Percentiles rank a stretch among this genome's conserved stretches.
These are phyloP conservation scores for Glutinoglossum americanum DNA, from an alignment of 495 filamentous ascomycete species.

Conservation along the genomic window DNA sequence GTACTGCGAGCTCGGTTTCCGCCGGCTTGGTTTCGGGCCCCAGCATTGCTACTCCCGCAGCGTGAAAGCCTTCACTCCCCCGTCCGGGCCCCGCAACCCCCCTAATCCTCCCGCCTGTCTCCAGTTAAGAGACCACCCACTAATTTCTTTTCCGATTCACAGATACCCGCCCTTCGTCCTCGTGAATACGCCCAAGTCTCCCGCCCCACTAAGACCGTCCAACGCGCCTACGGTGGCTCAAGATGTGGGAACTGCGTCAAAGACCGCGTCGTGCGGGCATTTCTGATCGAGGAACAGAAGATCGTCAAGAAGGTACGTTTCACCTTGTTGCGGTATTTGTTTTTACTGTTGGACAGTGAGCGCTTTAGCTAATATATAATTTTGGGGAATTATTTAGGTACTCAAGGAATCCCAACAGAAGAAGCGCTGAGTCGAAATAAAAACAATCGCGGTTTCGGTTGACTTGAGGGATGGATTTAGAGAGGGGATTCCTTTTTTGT, in stretches of 20 bases:
- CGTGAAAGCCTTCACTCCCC: no score
- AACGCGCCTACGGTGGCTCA: slow-evolving; percentile 92
- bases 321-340: no score
- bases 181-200: slow-evolving; percentile 93
- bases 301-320: slow-evolving; percentile 77
- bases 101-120: no score
- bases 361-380: neutral
- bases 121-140: no score
- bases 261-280: slow-evolving; percentile 89
- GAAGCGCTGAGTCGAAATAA: slow-evolving; percentile 30
- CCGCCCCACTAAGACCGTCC: slow-evolving; percentile 95
- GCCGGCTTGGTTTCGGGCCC: no score
- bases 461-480: neutral
- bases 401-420: slow-evolving; percentile 84
- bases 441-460: neutral
- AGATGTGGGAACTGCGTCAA: slow-evolving; percentile 97
- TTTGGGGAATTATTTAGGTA: slow-evolving; percentile 23
- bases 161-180: slow-evolving; percentile 92
- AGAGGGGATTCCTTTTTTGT: neutral
- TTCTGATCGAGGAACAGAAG: slow-evolving; percentile 99
- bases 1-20: no score
- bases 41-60: no score
- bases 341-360: neutral
- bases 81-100: no score
- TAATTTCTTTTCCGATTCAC: no score